phyloP scores from a whole-genome alignment of 805 yeast genomes.

The Metschnikowia corniflorae region DNA sequence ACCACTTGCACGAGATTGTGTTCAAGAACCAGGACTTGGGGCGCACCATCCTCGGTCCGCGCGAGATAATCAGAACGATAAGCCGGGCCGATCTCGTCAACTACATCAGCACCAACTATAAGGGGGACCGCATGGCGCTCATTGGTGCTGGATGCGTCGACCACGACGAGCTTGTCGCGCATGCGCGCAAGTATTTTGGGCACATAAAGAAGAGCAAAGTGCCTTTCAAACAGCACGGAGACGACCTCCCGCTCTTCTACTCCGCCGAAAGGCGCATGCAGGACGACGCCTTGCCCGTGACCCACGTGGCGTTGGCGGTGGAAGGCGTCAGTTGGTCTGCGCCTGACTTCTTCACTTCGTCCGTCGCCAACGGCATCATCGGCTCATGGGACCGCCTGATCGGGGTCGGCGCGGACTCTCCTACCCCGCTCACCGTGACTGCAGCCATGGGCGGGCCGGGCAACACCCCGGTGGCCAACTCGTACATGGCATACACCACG shows the following conservation, averaged over 20 bases:
- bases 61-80: constrained; percentile 79
- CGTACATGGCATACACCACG: constrained; percentile 95
- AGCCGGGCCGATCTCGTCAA: constrained; percentile 69
- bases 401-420: constrained; percentile 79
- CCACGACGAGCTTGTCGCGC: constrained; percentile 74
- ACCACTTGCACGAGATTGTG: constrained; percentile 90
- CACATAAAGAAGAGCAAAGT: constrained; percentile 56
- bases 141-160: constrained; percentile 94
- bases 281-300: constrained; percentile 78
- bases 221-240: constrained; percentile 71
- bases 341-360: constrained; percentile 90
- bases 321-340: constrained; percentile 98
- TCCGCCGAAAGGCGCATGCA: constrained; percentile 85
- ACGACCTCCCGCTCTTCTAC: constrained; percentile 72
- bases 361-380: constrained; percentile 93
- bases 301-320: constrained; percentile 91
- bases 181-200: constrained; percentile 76
- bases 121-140: constrained; percentile 96
- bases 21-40: constrained; percentile 91
- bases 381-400: constrained; percentile 97
- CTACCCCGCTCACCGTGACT: constrained; percentile 77
- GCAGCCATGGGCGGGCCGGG: constrained; percentile 55
- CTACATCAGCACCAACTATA: constrained; percentile 83
- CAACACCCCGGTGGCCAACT: constrained; percentile 74
- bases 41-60: constrained; percentile 93